These are phyloP conservation scores for Hymenoscyphus fraxineus DNA, from an alignment of 2,329 filamentous ascomycete genomes.

Conservation along the genomic window DNA sequence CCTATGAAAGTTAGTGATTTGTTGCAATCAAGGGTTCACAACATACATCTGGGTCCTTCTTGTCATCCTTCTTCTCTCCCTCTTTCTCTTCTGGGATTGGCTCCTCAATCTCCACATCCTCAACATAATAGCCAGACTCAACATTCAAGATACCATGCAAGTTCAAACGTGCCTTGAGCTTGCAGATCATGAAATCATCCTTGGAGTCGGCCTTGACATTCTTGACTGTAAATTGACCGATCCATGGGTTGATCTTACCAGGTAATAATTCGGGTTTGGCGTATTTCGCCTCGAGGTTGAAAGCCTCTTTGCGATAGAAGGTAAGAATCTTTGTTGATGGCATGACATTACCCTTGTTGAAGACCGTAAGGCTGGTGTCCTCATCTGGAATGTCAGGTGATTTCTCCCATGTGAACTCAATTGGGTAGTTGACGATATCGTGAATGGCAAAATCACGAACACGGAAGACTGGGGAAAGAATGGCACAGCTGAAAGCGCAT, in stretches of 20 bases:
- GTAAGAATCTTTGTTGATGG: slow-evolving; percentile 98
- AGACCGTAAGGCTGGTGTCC: slow-evolving; percentile 94
- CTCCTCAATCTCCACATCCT: slow-evolving; percentile 96
- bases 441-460: slow-evolving; percentile 97
- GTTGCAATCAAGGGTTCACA: not conserved
- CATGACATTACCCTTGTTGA: slow-evolving; percentile 94
- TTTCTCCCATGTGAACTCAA: slow-evolving; percentile 99
- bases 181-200: slow-evolving; percentile 99
- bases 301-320: slow-evolving; percentile 97
- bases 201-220: slow-evolving; percentile 89
- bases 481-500: slow-evolving; percentile 95
- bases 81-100: slow-evolving; percentile 72
- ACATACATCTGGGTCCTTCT: slow-evolving; percentile 70
- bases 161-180: slow-evolving; percentile 96
- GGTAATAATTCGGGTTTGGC: slow-evolving; percentile 81
- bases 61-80: slow-evolving; percentile 49
- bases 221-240: slow-evolving; percentile 97
- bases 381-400: slow-evolving; percentile 97
- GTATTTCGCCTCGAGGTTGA: slow-evolving; percentile 94
- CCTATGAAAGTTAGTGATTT: slow-evolving; percentile 35
- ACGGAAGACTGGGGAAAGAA: slow-evolving; percentile 94
- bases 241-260: slow-evolving; percentile 89
- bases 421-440: slow-evolving; percentile 96
- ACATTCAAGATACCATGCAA: slow-evolving; percentile 95
- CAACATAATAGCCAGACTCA: slow-evolving; percentile 95